Conservation (phyloP, 202 grass and related monocot genomes). For the Tripidium arundinaceum region DNA sequence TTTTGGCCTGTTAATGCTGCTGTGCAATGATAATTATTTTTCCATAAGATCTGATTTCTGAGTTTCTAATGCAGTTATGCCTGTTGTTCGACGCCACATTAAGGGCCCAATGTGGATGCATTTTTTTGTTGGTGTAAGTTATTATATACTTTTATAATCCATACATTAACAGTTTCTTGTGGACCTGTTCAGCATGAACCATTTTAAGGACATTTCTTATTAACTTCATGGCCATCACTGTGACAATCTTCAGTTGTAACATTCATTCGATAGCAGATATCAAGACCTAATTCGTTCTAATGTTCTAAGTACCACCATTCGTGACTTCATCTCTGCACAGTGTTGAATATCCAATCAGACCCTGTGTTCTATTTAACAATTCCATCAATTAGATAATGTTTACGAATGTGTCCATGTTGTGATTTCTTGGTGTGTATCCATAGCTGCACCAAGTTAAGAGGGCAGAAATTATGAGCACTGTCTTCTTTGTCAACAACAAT, state of each 20-base stretch:
- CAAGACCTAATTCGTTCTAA: neutral
- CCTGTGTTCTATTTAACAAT: neutral
- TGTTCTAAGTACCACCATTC: neutral
- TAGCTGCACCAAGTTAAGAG: neutral
- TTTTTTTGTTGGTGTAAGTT: constrained; percentile 96
- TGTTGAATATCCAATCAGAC: neutral
- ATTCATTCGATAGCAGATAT: neutral
- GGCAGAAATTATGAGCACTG: neutral
- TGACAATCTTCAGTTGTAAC: neutral
- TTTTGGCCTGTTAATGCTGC: neutral
- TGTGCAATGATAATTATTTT: constrained; percentile 11
- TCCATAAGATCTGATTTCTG: neutral
- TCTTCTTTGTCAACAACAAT: neutral
- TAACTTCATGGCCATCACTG: neutral
- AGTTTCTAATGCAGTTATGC: constrained; percentile 61
- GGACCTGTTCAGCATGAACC: neutral
- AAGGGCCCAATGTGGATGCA: constrained; percentile 96
- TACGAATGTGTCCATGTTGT: neutral
- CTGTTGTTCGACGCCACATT: constrained; percentile 58
- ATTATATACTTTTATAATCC: neutral
- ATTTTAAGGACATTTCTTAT: constrained; percentile 1
- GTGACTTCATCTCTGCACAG: neutral
- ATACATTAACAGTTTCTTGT: neutral
- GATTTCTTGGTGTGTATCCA: neutral
- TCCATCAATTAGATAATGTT: neutral